Base-by-base conservation (phyloP, 225 moss, liverwort and hornwort genomes). In the Asterella californica region DNA sequence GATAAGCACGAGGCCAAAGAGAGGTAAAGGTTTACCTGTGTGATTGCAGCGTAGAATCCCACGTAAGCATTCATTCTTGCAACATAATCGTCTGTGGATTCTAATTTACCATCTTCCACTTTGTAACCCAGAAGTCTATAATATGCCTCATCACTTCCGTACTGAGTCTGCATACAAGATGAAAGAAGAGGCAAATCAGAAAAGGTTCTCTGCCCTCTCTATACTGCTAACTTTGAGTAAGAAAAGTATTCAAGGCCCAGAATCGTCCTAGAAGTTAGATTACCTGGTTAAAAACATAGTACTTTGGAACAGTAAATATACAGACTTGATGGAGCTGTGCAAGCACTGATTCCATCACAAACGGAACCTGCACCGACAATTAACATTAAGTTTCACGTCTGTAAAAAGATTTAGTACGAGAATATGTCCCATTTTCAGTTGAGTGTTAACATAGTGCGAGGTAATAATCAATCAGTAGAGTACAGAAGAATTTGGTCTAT, bases 291-390 rank as follows among this genome's bases (percentile, higher is more conserved):
- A 88, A 99, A 14, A 91, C 87, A 62, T 85, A 99, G 79, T 92
- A 94, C 80, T 93, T 99, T 22, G 92, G 97, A 5, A 94, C 92
- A n/a, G 92, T 90, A 74, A 91, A 92, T 55, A 95, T 90, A 53
- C 97, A 99, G 62, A 83, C 95, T 99, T 93, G 89, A 82, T 97
- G 87, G 22, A 97, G 90, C 81, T 93, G 94, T 70, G 90, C 97
- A 83, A 97, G 91, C 50, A 97, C 85, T 46, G 88, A 83, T 47
- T 99, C 94, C 93, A 99, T 94, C 83, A 95, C 75, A 81, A 81
- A 83, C 47, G 97, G 93, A 65, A 92, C 89, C 97, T 99, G 84
- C 80, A 84, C 54, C 30, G 55, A 33, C 48, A 47, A 32, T 15
- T 17, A 65, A 1, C 1, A 10, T 65, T 65, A 32, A 25, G n/a